phyloP scores from a whole-genome alignment of 495 filamentous ascomycete genomes.

The Mycothermus thermophilus region DNA sequence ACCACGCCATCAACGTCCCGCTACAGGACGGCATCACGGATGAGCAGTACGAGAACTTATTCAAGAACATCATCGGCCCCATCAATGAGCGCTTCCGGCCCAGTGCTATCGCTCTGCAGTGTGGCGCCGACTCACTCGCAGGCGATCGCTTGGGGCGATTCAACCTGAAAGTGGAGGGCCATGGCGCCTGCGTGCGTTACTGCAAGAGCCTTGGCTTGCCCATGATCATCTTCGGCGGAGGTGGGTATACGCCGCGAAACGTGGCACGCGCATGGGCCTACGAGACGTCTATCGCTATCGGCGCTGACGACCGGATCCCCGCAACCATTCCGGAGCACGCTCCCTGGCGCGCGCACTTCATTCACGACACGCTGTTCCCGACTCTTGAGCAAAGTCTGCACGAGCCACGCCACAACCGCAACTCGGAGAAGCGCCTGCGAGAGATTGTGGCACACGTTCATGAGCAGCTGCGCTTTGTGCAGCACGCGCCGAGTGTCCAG shows the following conservation, averaged over 20 bases:
- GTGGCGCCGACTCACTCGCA: constrained; percentile 88
- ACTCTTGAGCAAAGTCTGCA: constrained; percentile 51
- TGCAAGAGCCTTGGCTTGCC: constrained; percentile 67
- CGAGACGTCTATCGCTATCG: constrained; percentile 84
- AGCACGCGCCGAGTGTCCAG: constrained; percentile 75
- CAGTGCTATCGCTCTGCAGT: constrained; percentile 84
- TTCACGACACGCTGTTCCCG: constrained; percentile 71
- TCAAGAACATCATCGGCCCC: constrained; percentile 62
- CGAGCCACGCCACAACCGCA: constrained; percentile 56
- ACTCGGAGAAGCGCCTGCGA: constrained; percentile 59
- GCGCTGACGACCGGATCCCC: constrained; percentile 54
- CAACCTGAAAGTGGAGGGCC: constrained; percentile 88
- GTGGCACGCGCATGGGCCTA: constrained; percentile 93
- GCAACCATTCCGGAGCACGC: constrained; percentile 56
- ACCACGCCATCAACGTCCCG: constrained; percentile 94
- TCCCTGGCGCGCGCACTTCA: constrained; percentile 68
- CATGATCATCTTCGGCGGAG: constrained; percentile 81
- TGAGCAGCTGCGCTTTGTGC: constrained; percentile 78
- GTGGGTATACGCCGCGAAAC: constrained; percentile 95
- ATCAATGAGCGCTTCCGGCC: constrained; percentile 67
- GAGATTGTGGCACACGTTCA: constrained; percentile 58
- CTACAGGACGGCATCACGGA: constrained; percentile 93
- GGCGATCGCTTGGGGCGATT: constrained; percentile 89
- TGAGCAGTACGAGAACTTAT: constrained; percentile 73
- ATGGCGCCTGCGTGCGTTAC: constrained; percentile 80